These are phyloP conservation scores for Agrocybe chaxingu DNA, from an alignment of 768 basidiomycete genomes.

Conservation along the genomic window DNA sequence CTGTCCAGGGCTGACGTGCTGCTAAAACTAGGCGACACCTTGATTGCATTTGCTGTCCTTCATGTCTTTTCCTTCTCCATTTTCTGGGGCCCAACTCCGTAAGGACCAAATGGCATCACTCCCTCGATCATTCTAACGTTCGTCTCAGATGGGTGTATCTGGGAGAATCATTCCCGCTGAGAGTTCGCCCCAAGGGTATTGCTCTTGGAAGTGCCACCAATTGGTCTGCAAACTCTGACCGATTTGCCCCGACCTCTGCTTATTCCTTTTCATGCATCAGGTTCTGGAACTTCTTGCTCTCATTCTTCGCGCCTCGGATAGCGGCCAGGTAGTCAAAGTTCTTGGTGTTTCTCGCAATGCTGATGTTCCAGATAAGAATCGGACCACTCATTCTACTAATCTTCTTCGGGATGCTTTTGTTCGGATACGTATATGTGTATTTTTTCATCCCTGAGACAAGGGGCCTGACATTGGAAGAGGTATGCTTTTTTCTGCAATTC, in stretches of 20 bases:
- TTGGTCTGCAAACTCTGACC: slow-evolving; percentile 21
- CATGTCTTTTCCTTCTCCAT: slow-evolving; percentile 70
- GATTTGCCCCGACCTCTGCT: background rate
- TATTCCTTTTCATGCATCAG: slow-evolving; percentile 23
- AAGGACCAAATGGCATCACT: slow-evolving; percentile 11
- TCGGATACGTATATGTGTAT: slow-evolving; percentile 72
- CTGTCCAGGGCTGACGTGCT: background rate
- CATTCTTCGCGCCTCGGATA: slow-evolving; percentile 70
- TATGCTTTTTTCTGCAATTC: slow-evolving; percentile 17
- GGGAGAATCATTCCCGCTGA: slow-evolving; percentile 77
- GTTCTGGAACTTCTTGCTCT: slow-evolving; percentile 76
- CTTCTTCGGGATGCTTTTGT: slow-evolving; percentile 71
- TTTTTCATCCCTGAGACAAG: slow-evolving; percentile 80
- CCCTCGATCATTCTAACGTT: background rate
- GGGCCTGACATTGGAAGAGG: slow-evolving; percentile 73
- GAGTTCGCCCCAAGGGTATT: slow-evolving; percentile 74
- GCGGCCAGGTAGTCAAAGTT: slow-evolving; percentile 40
- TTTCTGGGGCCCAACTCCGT: slow-evolving; percentile 76
- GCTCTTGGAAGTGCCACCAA: slow-evolving; percentile 63
- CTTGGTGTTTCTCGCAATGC: background rate
- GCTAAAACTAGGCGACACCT: slow-evolving; percentile 43
- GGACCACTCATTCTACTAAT: slow-evolving; percentile 74
- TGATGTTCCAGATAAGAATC: slow-evolving; percentile 37
- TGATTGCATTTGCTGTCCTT: slow-evolving; percentile 76
- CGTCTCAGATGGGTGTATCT: slow-evolving; percentile 53